A percentile compares a stretch with the other conserved stretches of the same genome.
phyloP scores from a whole-genome alignment of 1,284 basidiomycete genomes.

The Garcileccinum viscosum region DNA sequence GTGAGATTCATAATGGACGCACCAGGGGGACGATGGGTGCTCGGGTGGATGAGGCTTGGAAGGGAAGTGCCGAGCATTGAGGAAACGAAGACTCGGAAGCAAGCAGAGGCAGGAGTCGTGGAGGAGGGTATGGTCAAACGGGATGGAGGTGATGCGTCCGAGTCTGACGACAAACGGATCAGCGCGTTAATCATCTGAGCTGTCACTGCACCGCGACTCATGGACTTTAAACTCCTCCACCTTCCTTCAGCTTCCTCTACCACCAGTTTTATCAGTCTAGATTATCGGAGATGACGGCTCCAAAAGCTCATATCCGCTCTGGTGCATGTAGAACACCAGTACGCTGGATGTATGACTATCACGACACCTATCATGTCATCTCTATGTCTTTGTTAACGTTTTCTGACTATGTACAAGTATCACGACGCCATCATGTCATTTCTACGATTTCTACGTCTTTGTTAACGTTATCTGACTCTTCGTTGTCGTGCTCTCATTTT shows the following conservation, averaged over 20 bases:
- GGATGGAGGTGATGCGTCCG: not conserved
- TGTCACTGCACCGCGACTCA: not conserved
- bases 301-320: no score
- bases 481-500: no score
- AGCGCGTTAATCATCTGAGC: constrained; percentile 14
- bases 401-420: no score
- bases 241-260: not conserved
- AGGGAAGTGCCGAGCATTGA: constrained; percentile 36
- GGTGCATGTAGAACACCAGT: not conserved
- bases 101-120: not conserved
- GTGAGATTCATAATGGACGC: constrained; percentile 50
- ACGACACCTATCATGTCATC: no score
- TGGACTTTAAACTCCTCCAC: not conserved
- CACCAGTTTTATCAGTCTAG: not conserved
- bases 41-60: constrained; percentile 30
- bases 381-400: no score
- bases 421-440: no score
- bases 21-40: constrained; percentile 48
- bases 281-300: not conserved
- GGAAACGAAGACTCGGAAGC: constrained; percentile 35
- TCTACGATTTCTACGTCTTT: no score
- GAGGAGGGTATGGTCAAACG: not conserved
- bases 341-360: not conserved
- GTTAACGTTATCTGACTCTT: no score
- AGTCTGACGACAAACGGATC: constrained; percentile 8